A percentile compares a stretch with the other conserved stretches of the same genome.
Conservation (phyloP, 768 basidiomycete genomes). For the Tulasnella sp. region DNA sequence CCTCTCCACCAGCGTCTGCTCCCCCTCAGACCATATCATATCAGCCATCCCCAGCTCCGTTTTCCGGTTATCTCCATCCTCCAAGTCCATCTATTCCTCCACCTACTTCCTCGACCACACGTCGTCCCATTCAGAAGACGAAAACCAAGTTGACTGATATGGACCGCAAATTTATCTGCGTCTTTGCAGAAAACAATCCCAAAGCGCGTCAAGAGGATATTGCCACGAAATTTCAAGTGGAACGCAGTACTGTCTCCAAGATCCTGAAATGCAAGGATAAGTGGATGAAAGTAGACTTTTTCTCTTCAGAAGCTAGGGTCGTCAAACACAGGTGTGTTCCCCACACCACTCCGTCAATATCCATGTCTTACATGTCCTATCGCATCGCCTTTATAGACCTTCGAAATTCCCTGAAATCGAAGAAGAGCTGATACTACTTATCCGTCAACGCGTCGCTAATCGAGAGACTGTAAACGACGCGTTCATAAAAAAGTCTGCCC, state of each 20-base stretch:
- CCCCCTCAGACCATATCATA: background rate
- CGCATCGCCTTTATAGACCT: constrained; percentile 33
- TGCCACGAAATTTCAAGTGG: constrained; percentile 58
- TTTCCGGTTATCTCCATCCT: background rate
- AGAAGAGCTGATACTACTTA: constrained; percentile 47
- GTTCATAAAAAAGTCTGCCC: constrained; percentile 50
- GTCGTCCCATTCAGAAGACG: constrained; percentile 13
- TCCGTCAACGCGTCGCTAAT: constrained; percentile 34
- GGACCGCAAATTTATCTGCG: constrained; percentile 64
- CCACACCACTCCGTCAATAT: constrained; percentile 12
- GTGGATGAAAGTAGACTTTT: constrained; percentile 56
- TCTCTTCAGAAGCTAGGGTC: constrained; percentile 34
- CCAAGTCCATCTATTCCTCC: background rate
- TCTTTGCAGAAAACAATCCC: constrained; percentile 49
- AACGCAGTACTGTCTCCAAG: constrained; percentile 89
- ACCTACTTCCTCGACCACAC: background rate
- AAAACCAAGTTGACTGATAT: constrained; percentile 43
- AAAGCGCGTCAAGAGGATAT: constrained; percentile 74
- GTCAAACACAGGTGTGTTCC: constrained; percentile 53
- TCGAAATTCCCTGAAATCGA: constrained; percentile 76
- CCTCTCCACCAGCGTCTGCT: background rate
- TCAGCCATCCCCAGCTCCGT: background rate
- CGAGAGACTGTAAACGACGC: constrained; percentile 43
- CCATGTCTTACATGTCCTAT: background rate
- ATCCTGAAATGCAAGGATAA: constrained; percentile 74